A percentile compares a stretch with the other conserved stretches of the same genome.
Evolutionary conservation across 768 basidiomycete genomes (phyloP).

Genomic region (Suillus subluteus): DNA sequence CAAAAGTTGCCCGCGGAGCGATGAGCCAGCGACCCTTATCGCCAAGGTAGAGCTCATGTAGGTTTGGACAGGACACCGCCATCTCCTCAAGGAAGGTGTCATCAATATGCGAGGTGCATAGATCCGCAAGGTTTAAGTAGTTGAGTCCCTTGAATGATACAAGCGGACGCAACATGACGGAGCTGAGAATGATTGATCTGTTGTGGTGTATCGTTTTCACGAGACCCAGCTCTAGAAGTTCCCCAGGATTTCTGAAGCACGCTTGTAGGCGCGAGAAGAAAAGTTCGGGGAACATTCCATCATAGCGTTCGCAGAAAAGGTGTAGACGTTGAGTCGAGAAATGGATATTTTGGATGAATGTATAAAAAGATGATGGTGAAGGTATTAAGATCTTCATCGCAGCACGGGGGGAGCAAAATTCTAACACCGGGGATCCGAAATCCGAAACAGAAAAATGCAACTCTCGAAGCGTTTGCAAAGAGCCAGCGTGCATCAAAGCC

Average conservation of each 20-base stretch:
- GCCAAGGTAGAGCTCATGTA: not conserved
- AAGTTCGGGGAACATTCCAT: not conserved
- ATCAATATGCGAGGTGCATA: not conserved
- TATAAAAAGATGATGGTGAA: not conserved
- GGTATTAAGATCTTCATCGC: not conserved
- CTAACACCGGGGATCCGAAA: not conserved
- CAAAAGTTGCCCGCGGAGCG: not conserved
- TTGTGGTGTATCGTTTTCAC: not conserved
- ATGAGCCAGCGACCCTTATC: not conserved
- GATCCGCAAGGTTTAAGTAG: not conserved
- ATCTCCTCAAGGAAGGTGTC: slow-evolving; percentile 1
- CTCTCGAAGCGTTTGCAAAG: not conserved
- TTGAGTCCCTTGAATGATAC: not conserved
- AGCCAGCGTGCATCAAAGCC: not conserved
- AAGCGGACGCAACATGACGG: not conserved
- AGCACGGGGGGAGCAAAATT: not conserved
- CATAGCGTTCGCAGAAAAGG: not conserved
- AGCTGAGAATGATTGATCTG: not conserved
- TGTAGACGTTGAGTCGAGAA: slow-evolving; percentile 6
- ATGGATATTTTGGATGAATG: not conserved
- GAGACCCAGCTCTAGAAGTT: not conserved
- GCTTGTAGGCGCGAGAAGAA: not conserved
- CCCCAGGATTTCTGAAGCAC: not conserved
- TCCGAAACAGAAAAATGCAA: not conserved
- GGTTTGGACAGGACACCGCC: not conserved